Conservation (phyloP, 1,284 basidiomycete species). For the Pseudozyma sp. region DNA sequence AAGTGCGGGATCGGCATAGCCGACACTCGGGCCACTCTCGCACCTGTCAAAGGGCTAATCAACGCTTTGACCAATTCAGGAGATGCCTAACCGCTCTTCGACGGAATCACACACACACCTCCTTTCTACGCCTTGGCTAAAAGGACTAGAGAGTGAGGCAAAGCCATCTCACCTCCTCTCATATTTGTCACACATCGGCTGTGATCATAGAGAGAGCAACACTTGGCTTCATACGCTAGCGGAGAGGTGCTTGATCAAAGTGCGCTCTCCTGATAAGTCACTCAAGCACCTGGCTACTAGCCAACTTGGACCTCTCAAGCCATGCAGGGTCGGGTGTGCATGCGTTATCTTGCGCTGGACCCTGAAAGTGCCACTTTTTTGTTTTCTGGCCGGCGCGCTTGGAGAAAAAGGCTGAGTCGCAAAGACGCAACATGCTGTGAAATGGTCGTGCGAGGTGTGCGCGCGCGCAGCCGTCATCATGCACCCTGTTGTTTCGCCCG, state of each 20-base stretch:
- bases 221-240: no score
- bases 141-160: no score
- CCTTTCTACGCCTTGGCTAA: no score
- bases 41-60: conserved; percentile 27
- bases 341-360: conserved; percentile 36
- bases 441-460: conserved; percentile 28
- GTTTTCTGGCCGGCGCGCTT: conserved; percentile 1
- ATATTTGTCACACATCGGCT: not conserved
- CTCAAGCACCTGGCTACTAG: no score
- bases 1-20: conserved; percentile 5
- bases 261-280: no score
- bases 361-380: conserved; percentile 25
- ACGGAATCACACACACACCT: not conserved
- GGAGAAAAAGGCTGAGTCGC: conserved; percentile 12
- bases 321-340: conserved; percentile 37
- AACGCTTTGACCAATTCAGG: conserved; percentile 17
- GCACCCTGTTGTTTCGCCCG: conserved; percentile 24
- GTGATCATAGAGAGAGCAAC: not conserved
- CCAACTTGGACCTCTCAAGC: not conserved
- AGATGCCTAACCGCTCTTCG: not conserved
- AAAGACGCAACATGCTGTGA: not conserved
- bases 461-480: conserved; percentile 17
- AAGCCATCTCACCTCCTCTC: no score
- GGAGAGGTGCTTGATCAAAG: no score
- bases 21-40: conserved; percentile 6